Percentiles rank a stretch among this genome's conserved stretches.
phyloP scores from a whole-genome alignment of 306 rosid species.

The Rosa chinensis region DNA sequence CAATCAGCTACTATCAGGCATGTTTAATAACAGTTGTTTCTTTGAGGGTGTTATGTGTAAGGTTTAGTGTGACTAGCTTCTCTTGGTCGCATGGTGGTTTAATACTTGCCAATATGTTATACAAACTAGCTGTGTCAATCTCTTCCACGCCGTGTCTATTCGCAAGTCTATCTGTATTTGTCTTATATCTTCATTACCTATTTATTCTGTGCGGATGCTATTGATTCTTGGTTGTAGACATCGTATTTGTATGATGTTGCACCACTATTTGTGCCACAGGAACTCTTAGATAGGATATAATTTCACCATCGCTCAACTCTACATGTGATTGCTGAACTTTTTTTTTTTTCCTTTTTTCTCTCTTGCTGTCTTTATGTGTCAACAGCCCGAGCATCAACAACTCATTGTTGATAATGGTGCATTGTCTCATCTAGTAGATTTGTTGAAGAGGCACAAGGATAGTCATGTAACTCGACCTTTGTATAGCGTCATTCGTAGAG shows the following conservation, averaged over 20 bases:
- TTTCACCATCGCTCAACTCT: conserved; percentile 1
- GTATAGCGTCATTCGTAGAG: conserved; percentile 89
- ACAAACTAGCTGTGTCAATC: background rate
- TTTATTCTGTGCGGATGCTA: background rate
- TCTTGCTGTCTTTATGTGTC: conserved; percentile 22
- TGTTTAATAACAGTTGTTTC: background rate
- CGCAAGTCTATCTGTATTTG: background rate
- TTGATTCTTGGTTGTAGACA: background rate
- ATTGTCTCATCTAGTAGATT: conserved; percentile 71
- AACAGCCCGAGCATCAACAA: conserved; percentile 99
- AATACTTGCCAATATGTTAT: no score
- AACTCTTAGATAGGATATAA: background rate
- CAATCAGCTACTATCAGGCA: background rate
- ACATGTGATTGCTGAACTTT: conserved; percentile 40
- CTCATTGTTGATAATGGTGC: conserved; percentile 90
- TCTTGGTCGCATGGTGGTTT: background rate
- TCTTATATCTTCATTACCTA: background rate
- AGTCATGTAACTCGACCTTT: conserved; percentile 63
- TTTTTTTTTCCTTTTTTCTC: conserved; percentile 2
- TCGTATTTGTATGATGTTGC: background rate
- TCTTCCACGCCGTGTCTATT: background rate
- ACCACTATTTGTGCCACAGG: background rate
- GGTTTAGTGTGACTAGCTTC: background rate
- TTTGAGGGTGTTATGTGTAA: background rate
- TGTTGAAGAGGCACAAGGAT: conserved; percentile 75